Conservation (phyloP, 192 early-diverging fungal species). For the Umbelopsis sp. region DNA sequence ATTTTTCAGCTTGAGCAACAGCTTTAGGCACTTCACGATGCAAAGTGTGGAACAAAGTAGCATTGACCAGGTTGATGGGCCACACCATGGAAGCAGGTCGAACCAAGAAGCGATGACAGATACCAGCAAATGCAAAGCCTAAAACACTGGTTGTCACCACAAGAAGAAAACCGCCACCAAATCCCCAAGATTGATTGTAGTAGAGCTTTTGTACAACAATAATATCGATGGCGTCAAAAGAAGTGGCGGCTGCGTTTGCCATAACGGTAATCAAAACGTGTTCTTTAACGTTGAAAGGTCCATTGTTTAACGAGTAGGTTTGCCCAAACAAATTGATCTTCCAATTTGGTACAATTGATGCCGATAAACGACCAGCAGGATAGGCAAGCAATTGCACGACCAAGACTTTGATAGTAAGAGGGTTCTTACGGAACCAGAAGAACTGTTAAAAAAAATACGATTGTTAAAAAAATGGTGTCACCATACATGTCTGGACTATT, state of each 20-base stretch:
- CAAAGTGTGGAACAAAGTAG: conserved; percentile 50
- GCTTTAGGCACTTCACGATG: conserved; percentile 39
- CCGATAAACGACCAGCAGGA: conserved; percentile 71
- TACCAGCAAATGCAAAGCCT: conserved; percentile 50
- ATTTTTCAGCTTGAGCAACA: conserved; percentile 29
- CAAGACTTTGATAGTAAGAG: conserved; percentile 66
- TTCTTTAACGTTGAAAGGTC: conserved; percentile 89
- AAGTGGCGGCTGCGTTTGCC: conserved; percentile 68
- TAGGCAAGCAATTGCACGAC: conserved; percentile 78
- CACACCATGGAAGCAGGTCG: conserved; percentile 51
- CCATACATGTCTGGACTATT: no score
- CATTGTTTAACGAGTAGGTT: conserved; percentile 69
- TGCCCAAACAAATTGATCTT: conserved; percentile 54
- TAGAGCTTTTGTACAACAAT: conserved; percentile 70
- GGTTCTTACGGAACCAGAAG: conserved; percentile 87
- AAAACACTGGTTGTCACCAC: conserved; percentile 66
- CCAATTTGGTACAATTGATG: conserved; percentile 58
- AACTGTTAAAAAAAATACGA: conserved; percentile 44
- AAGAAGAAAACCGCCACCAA: conserved; percentile 63
- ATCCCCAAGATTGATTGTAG: conserved; percentile 70
- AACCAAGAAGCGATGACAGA: conserved; percentile 43
- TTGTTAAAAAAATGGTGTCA: no score
- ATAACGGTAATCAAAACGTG: conserved; percentile 84
- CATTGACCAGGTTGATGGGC: conserved; percentile 59
- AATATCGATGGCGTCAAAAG: conserved; percentile 77